These are phyloP conservation scores for Silene noctiflora DNA, from an alignment of 179 eudicot genomes.

Conservation along the genomic window DNA sequence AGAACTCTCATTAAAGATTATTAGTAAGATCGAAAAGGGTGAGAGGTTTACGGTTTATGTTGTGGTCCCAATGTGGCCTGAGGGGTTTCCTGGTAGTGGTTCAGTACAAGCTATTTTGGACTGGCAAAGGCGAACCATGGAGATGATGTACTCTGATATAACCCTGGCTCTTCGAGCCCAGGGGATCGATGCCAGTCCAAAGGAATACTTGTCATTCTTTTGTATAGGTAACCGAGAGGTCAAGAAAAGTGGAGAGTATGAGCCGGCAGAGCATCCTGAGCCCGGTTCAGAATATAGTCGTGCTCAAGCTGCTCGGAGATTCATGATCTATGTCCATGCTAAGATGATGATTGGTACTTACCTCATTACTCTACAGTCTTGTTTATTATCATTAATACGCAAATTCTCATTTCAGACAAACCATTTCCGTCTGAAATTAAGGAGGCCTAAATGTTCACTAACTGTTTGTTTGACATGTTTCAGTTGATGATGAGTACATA, in stretches of 20 bases:
- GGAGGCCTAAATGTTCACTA: no score
- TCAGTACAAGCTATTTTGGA: slow-evolving; percentile 64
- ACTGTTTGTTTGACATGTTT: background rate
- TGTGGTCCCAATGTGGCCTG: slow-evolving; percentile 80
- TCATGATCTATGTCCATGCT: slow-evolving; percentile 92
- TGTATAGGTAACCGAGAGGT: slow-evolving; percentile 64
- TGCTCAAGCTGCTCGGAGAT: slow-evolving; percentile 59
- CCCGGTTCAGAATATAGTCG: slow-evolving; percentile 35
- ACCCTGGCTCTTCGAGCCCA: slow-evolving; percentile 49
- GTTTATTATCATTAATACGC: no score
- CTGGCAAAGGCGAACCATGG: slow-evolving; percentile 72
- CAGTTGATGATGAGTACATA: slow-evolving; percentile 86
- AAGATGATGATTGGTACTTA: slow-evolving; percentile 74
- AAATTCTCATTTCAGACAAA: no score
- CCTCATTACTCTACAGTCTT: slow-evolving; percentile 9
- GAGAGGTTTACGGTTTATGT: slow-evolving; percentile 55
- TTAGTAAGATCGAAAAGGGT: slow-evolving; percentile 60
- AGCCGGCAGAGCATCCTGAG: slow-evolving; percentile 50
- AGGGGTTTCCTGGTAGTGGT: slow-evolving; percentile 54
- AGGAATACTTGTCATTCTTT: slow-evolving; percentile 58
- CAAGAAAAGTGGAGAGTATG: slow-evolving; percentile 44
- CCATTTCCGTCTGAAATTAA: no score
- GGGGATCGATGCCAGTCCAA: slow-evolving; percentile 47
- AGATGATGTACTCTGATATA: slow-evolving; percentile 71
- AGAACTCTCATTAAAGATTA: slow-evolving; percentile 58